Evolutionary conservation across 108 stramenopile species (phyloP).

Genomic region (Cylindrotheca closterium): DNA sequence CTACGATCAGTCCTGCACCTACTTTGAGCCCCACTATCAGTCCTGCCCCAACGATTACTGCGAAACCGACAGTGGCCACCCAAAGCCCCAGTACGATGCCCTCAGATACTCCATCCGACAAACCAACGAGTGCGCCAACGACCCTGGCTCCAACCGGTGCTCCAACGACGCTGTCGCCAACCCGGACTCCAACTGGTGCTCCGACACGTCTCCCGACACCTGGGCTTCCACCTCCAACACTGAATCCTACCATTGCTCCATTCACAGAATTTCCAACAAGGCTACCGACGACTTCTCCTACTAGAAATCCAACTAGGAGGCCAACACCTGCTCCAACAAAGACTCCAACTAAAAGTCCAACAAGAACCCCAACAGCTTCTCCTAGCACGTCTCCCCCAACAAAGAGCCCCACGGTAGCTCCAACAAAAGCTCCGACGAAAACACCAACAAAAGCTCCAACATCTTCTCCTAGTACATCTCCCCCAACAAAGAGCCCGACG

Average conservation of each 20-base stretch:
- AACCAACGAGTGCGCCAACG: no score
- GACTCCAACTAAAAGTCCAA: neutral
- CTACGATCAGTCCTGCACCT: no score
- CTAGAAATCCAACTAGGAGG: neutral
- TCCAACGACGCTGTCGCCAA: neutral
- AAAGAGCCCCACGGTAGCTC: neutral
- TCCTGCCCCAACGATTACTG: no score
- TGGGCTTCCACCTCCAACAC: neutral
- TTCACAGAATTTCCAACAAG: no score
- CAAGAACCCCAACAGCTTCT: neutral
- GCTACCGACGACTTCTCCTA: neutral
- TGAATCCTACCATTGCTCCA: neutral
- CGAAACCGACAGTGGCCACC: no score
- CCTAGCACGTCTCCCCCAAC: neutral
- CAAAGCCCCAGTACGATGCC: no score
- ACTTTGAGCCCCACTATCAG: no score
- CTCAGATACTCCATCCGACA: neutral
- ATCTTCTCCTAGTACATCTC: neutral
- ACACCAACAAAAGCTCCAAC: constrained; percentile 11
- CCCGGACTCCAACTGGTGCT: neutral
- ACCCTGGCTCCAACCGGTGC: no score
- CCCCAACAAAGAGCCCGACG: neutral
- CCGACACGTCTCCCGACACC: no score
- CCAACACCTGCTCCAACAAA: neutral
- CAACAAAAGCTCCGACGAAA: no score